These are phyloP conservation scores for Anthoceros angustus DNA, from an alignment of 225 moss, liverwort and hornwort species.

Conservation along the genomic window DNA sequence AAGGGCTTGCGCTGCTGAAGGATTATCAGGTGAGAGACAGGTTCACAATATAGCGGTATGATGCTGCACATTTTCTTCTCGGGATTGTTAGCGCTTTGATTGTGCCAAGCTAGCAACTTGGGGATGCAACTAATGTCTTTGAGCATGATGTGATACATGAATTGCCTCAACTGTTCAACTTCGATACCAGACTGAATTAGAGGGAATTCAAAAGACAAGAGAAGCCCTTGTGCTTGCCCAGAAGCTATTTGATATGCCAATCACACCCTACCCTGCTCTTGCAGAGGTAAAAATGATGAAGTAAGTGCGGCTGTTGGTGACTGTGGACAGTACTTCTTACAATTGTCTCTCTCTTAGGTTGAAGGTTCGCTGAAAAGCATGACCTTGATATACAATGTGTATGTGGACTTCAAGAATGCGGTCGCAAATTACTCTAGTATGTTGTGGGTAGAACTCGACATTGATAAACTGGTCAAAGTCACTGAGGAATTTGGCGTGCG, in stretches of 20 bases:
- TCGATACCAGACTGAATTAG: slow-evolving; percentile 34
- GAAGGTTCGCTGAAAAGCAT: slow-evolving; percentile 50
- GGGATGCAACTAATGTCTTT: too few relatives aligned
- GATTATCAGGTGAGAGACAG: slow-evolving; percentile 36
- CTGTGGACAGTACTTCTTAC: too few relatives aligned
- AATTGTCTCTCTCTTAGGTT: too few relatives aligned
- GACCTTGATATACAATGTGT: slow-evolving; percentile 56
- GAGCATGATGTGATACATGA: too few relatives aligned
- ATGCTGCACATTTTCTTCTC: too few relatives aligned
- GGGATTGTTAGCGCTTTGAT: too few relatives aligned
- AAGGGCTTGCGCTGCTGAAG: slow-evolving; percentile 36
- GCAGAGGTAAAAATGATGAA: too few relatives aligned
- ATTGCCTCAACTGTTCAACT: background rate
- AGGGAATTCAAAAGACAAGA: slow-evolving; percentile 28
- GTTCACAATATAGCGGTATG: too few relatives aligned
- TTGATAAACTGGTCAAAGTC: slow-evolving; percentile 63
- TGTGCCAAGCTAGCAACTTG: too few relatives aligned
- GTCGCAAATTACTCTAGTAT: slow-evolving; percentile 47
- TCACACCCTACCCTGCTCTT: slow-evolving; percentile 57
- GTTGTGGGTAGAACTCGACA: slow-evolving; percentile 70
- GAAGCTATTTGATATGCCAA: slow-evolving; percentile 76
- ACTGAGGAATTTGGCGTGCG: slow-evolving; percentile 54
- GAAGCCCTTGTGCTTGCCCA: slow-evolving; percentile 65
- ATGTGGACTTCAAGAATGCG: slow-evolving; percentile 41
- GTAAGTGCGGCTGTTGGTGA: too few relatives aligned